Base-by-base conservation (phyloP, 148 eudicot species). In the Amaranthus hypochondriacus region DNA sequence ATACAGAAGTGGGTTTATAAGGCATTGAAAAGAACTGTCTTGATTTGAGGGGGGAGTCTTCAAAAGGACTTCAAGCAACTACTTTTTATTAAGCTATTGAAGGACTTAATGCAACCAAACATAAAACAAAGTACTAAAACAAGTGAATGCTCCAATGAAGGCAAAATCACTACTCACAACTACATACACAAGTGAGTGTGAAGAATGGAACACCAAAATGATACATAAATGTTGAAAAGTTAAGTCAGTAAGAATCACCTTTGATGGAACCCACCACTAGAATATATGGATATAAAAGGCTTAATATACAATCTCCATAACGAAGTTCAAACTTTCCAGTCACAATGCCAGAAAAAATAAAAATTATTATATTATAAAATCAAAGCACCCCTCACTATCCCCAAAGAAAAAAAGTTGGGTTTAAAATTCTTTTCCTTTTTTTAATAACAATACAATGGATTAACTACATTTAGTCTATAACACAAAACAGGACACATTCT, bases 201-300 rank as follows among this genome's bases (percentile, higher is more conserved):
- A 13, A 46, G 11, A 66, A 14, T 48, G 54, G n/a, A 64, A 46
- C 12, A 28, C 64, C 21, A 60, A 47, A 47, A 44, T 12, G 14
- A 7, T 3, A 48, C 9, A 14, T 7, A 51, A 44, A 13, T 28
- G 39, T 7, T 14, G 4, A 47, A 56, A 44, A 70, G 28, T 1
- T 43, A 53, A 64, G 4, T 53, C 60, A 73, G 5, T 50, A 51
- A 52, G 28, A 47, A 55, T 6, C 58, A 67, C 21, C 72, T 48
- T 59, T 58, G 46, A 58, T 75, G 78, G 78, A 66, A 13, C 49
- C 56, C 71, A 56, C 50, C 58, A 56, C 70, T 66, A 56, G 63
- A 48, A 48, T 13, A 9, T 28, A 0, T 66, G 56, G 43, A 66
- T 7, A 66, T 48, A 1, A 47, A 48, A 66, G 55, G 4, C 49